Evolutionary conservation across 768 basidiomycete species (phyloP).

Genomic region (Suillus brevipes): DNA sequence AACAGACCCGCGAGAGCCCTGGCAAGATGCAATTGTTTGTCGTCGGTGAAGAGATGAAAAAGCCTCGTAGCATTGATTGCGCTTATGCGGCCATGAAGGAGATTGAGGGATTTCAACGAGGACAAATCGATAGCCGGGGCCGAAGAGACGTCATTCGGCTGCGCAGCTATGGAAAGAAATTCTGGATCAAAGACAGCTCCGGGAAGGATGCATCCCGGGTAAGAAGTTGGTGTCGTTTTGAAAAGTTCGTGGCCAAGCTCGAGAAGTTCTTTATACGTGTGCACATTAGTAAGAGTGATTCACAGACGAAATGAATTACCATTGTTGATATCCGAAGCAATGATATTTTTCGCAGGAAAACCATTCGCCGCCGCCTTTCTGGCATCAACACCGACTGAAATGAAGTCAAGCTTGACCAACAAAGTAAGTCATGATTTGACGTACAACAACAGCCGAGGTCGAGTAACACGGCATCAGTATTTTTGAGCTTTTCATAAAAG

Average conservation of each 20-base stretch:
- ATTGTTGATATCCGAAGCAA: slow-evolving; percentile 41
- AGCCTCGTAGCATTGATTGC: slow-evolving; percentile 51
- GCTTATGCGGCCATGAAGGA: slow-evolving; percentile 48
- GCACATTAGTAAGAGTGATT: not conserved
- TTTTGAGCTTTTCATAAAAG: too few species aligned
- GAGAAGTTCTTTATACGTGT: slow-evolving; percentile 47
- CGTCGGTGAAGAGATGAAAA: slow-evolving; percentile 41
- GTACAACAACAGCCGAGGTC: slow-evolving; percentile 49
- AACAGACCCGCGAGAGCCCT: slow-evolving; percentile 29
- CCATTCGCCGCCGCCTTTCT: slow-evolving; percentile 44
- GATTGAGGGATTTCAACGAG: slow-evolving; percentile 44
- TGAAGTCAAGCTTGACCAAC: not conserved
- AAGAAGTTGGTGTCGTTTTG: slow-evolving; percentile 50
- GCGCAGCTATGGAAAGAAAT: slow-evolving; percentile 38
- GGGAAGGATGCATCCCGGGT: slow-evolving; percentile 52
- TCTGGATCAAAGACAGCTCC: slow-evolving; percentile 55
- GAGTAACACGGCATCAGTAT: slow-evolving; percentile 39
- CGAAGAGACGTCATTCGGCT: slow-evolving; percentile 27
- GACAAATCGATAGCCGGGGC: slow-evolving; percentile 29
- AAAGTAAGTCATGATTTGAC: slow-evolving; percentile 10
- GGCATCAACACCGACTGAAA: slow-evolving; percentile 32
- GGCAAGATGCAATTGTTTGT: slow-evolving; percentile 30
- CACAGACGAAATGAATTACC: slow-evolving; percentile 24
- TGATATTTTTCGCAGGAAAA: slow-evolving; percentile 38
- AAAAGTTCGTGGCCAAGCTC: slow-evolving; percentile 62